Evolutionary conservation across 805 yeast species (phyloP), one percentile per base, ranked within the genome.

Genomic region (Yarrowia sp.): DNA sequence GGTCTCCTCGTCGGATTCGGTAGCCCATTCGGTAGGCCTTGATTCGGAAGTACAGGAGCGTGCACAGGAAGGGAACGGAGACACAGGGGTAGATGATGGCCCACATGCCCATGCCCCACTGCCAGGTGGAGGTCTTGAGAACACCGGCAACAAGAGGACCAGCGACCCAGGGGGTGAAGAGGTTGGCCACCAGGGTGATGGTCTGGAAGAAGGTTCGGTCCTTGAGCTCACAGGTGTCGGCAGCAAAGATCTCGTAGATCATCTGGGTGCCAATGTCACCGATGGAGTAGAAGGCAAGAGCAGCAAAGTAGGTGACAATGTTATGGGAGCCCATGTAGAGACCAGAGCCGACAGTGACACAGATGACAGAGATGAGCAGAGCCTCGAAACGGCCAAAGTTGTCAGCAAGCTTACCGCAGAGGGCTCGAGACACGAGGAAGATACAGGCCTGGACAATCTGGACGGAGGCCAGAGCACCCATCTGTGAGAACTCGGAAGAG

Each of bases 81-180:
- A 76, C 24, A 21, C 73, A 74, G 4, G 83, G 82, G 64, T 75
- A 71, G 27, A 80, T 74, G 38, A 80, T 73, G 21, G 79, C 76
- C 72, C 80, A 81, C 70, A 79, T 74, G 59, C 81, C 82, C 66
- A 76, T 80, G 21, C 82, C 84, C 80, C 81, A 78, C 70, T 83
- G 74, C 85, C 85, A 81, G 44, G 76, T 74, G 24, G 64, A 66
- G 33, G 64, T 64, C 14, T 71, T 67, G 19, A 79, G 69, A 5
- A 66, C 65, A 2, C 66, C 38, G 16, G 64, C 63, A 10, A 73
- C 69, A 35, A 70, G 38, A 29, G 62, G 63, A 6, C 71, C 62
- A 77, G 68, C 80, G 80, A 79, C 22, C 76, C 71, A 56, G 74
- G 78, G 64, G 74, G 71, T 59, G 78, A 66, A 64, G 69, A 78